Base-by-base conservation (phyloP, 23 red algal genomes). In the Gracilariopsis chorda region DNA sequence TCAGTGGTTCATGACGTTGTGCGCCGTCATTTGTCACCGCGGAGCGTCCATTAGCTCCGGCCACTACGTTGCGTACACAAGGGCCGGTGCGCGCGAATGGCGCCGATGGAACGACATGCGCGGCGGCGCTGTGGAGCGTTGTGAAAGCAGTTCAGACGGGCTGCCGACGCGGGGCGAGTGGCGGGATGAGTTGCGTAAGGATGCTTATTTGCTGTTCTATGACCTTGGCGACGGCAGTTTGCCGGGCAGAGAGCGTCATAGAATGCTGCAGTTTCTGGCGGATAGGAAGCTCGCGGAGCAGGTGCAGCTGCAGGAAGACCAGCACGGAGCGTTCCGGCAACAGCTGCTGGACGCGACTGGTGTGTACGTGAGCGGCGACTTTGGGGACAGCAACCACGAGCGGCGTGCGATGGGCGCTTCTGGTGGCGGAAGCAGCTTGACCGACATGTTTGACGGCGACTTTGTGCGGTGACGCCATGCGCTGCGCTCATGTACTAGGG, bases 61-160 rank as follows among this genome's bases (percentile, higher is more conserved):
- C 42, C 91, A 94, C 51, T 94, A 94, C 42, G 91, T 94, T 4
- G 23, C 80, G 68, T 94, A 86, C 65, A 86, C 82, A 59, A 39
- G 70, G 14, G 74, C 80, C 1, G 63, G 46, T 30, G 82, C 40
- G 41, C n/a, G 67, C 20, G n/a, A 41, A 6, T 94, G 91, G 91
- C 51, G 79, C 19, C 91, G 81, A 11, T 94, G 80, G 69, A 49
- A 94, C 61, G 91, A 94, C 19, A 55, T 91, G 28, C 48, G 43
- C 46, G 4, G 37, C 19, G 70, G 70, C 32, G 39, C 60, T 13
- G 80, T 86, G 67, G 32, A 80, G 35, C 0, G 39, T 2, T 51
- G 39, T 21, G 29, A 34, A 16, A 46, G 37, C n/a, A 39, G 42
- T 17, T 28, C 61, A 7, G 67, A 47, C 19, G 78, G 78, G 21